Percentiles rank a stretch among this genome's conserved stretches.
These are phyloP conservation scores for Penicillium parvum DNA, from an alignment of 495 filamentous ascomycete genomes.

Conservation along the genomic window DNA sequence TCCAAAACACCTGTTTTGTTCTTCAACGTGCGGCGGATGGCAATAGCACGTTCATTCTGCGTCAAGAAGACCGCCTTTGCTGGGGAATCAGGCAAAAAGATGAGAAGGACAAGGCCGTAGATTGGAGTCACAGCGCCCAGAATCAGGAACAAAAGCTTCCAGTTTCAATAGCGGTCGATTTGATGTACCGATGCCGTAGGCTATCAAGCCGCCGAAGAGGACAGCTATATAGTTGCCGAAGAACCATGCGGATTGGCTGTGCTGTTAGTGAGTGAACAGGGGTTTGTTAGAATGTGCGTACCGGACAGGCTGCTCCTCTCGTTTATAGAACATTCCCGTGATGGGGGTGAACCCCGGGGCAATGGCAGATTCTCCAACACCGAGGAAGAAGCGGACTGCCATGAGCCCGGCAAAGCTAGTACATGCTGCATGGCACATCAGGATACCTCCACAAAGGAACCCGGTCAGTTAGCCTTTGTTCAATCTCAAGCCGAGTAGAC, in stretches of 20 bases:
- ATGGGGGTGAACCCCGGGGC: conserved; percentile 31
- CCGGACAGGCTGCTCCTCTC: conserved; percentile 47
- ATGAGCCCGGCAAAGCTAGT: conserved; percentile 48
- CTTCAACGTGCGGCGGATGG: conserved; percentile 31
- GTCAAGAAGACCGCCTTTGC: conserved; percentile 52
- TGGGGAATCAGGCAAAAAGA: conserved; percentile 51
- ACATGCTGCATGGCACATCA: conserved; percentile 44
- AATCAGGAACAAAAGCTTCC: conserved; percentile 56
- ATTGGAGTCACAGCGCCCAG: conserved; percentile 54
- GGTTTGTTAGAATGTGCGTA: conserved; percentile 16
- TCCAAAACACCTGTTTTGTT: conserved; percentile 55
- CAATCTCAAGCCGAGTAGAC: not conserved
- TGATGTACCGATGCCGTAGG: conserved; percentile 55
- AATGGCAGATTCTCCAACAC: conserved; percentile 53
- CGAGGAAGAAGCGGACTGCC: conserved; percentile 50
- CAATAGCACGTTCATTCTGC: conserved; percentile 41
- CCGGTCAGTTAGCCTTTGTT: conserved; percentile 19
- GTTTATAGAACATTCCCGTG: conserved; percentile 49
- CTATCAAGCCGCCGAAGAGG: conserved; percentile 55
- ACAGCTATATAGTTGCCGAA: conserved; percentile 55
- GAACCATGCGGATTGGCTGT: conserved; percentile 48
- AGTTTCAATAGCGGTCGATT: conserved; percentile 15
- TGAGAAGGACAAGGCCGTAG: conserved; percentile 45
- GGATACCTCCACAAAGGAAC: conserved; percentile 30
- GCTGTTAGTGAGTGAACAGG: not conserved